These are phyloP conservation scores for Trichoderma sp. DNA, from an alignment of 2,329 filamentous ascomycete genomes.

Conservation along the genomic window DNA sequence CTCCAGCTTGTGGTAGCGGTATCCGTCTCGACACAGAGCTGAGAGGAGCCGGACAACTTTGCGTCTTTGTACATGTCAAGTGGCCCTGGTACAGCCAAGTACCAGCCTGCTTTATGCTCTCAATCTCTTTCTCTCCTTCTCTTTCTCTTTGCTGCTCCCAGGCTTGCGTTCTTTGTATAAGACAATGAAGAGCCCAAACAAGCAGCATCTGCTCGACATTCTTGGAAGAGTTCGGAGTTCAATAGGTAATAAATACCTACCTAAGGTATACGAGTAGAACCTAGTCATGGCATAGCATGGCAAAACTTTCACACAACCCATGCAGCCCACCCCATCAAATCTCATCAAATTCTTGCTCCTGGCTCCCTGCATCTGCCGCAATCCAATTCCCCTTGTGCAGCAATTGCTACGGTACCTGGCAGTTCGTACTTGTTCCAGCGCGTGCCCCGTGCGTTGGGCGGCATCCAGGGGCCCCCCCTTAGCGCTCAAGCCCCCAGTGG, in stretches of 20 bases:
- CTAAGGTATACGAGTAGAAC: not conserved
- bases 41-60: not conserved
- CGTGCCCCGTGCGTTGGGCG: constrained; percentile 12
- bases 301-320: not conserved
- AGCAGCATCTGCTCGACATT: not conserved
- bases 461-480: constrained; percentile 5
- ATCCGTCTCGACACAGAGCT: not conserved
- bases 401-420: constrained; percentile 17
- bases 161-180: not conserved
- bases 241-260: not conserved
- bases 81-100: not conserved
- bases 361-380: constrained; percentile 22
- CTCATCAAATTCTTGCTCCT: not conserved
- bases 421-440: constrained; percentile 14
- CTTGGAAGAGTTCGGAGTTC: not conserved
- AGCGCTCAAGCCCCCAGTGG: not conserved
- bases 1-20: constrained; percentile 1
- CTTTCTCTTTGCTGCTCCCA: too few relatives aligned
- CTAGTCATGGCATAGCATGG: not conserved
- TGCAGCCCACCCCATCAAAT: constrained; percentile 12
- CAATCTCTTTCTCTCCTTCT: not conserved
- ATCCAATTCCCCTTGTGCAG: constrained; percentile 1
- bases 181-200: not conserved
- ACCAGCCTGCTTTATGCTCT: not conserved
- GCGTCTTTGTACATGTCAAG: not conserved